Base-by-base conservation (phyloP, 2,329 filamentous ascomycete species). In the Fusarium subtropicale region DNA sequence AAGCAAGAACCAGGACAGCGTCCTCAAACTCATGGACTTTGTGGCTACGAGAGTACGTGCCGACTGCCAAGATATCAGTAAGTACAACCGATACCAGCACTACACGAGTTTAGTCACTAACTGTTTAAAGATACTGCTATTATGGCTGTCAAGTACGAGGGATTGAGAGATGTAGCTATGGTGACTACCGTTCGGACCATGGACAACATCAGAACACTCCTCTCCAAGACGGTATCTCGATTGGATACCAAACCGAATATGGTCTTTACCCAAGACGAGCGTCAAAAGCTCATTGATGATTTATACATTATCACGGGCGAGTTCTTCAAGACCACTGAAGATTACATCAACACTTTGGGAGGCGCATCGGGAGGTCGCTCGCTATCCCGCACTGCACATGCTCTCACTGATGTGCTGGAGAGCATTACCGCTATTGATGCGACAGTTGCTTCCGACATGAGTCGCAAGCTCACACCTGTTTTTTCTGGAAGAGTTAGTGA, bases 41-140 rank as follows among this genome's bases (percentile, higher is more conserved):
- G 39, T 52, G 3, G 41, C 51, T n/a, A 26, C 3, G 3, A 39
- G 30, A 8, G 48, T 54, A 18, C 50, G 58, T 18, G 7, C 13
- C 4, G 39, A 7, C 3, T 58, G 57, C 11, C 16, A 36, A 9
- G 42, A 42, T 3, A 67, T 67, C 5, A 20, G 64, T 64, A 63
- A n/a, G 63, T 22, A 5, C 6, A 31, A 1, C 1, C 4, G 0
- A 10, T n/a, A 20, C 3, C 5, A 38, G 10, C 18, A 3, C 1
- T 6, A 2, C 3, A 20, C 13, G 16, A 5, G 3, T 2, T 3
- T 5, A 1, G 1, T 18, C 1, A 3, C 36, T 54, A 15, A 67
- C 56, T 5, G 6, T 0, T 31, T 0, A 1, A 3, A 66, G 64
- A 33, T 2, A 11, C 13, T 5, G 15, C 34, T 20, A 0, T 67